A percentile compares a stretch with the other conserved stretches of the same genome.
These are phyloP conservation scores for Osmanthus fragrans DNA, from an alignment of 257 asterid species.

Conservation along the genomic window DNA sequence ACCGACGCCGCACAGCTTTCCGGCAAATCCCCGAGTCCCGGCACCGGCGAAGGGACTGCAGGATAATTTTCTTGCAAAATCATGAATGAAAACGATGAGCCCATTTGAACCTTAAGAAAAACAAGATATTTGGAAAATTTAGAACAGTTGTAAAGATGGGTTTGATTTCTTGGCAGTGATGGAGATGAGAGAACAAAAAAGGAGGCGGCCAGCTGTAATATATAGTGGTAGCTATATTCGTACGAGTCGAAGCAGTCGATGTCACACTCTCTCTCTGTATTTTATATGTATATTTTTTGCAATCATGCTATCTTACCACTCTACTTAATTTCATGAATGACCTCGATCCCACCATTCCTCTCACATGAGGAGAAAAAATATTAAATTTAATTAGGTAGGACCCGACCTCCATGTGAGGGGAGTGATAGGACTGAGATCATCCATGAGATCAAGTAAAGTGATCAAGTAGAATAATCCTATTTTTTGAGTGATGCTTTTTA, in stretches of 20 bases:
- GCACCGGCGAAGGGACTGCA: conserved; percentile 20
- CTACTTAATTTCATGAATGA: too few species aligned
- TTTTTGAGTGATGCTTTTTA: too few species aligned
- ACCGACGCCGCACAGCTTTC: conserved; percentile 81
- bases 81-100: conserved; percentile 45
- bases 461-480: too few species aligned
- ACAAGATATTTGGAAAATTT: neutral
- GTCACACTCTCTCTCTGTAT: neutral
- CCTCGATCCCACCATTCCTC: too few species aligned
- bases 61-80: conserved; percentile 20
- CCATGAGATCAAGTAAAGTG: too few species aligned
- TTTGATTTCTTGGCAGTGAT: neutral
- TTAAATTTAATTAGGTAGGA: too few species aligned
- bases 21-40: conserved; percentile 71
- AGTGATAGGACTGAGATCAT: too few species aligned
- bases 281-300: too few species aligned
- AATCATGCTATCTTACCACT: too few species aligned
- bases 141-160: neutral
- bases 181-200: neutral
- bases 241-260: neutral
- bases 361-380: too few species aligned
- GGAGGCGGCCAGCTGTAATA: neutral
- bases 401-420: too few species aligned
- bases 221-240: neutral
- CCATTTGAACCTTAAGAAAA: conserved; percentile 35